phyloP scores from a whole-genome alignment of 345 rosid genomes.

The Carallia pectinifolia region DNA sequence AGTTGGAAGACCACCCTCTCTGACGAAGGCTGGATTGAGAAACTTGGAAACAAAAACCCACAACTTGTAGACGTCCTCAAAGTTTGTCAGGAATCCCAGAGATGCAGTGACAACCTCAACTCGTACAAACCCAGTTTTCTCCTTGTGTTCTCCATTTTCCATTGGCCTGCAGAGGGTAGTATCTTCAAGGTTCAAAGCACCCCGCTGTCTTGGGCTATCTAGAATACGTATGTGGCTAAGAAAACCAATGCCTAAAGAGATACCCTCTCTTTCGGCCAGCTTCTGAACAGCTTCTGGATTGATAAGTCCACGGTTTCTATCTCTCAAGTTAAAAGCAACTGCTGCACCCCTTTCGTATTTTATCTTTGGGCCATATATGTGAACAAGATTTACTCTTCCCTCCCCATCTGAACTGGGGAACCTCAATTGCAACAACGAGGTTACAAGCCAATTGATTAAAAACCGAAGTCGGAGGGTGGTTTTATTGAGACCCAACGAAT shows the following conservation, averaged over 20 bases:
- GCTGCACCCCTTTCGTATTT: conserved; percentile 99
- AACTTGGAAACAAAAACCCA: conserved; percentile 93
- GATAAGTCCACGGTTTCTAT: conserved; percentile 62
- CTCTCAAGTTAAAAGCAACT: conserved; percentile 85
- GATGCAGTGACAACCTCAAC: conserved; percentile 97
- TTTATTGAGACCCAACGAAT: conserved; percentile 92
- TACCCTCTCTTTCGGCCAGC: conserved; percentile 88
- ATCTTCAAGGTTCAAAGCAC: conserved; percentile 49
- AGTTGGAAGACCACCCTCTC: conserved; percentile 70
- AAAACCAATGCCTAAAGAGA: conserved; percentile 85
- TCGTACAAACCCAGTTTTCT: conserved; percentile 61
- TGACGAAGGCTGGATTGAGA: conserved; percentile 65
- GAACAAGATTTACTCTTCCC: conserved; percentile 63
- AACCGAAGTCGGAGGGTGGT: conserved; percentile 77
- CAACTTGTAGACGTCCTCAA: conserved; percentile 89
- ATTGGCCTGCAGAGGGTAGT: conserved; percentile 62
- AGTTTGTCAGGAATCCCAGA: conserved; percentile 88
- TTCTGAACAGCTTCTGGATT: conserved; percentile 91
- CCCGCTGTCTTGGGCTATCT: conserved; percentile 52
- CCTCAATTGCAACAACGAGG: conserved; percentile 85
- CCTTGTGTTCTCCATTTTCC: conserved; percentile 61
- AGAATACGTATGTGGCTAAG: conserved; percentile 80
- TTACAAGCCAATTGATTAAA: conserved; percentile 94
- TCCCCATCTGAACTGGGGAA: conserved; percentile 60
- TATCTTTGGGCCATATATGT: conserved; percentile 94